Percentiles rank a stretch among this genome's conserved stretches.
phyloP scores from a whole-genome alignment of 371 early-diverging fungal genomes.

The Mucor irregularis region DNA sequence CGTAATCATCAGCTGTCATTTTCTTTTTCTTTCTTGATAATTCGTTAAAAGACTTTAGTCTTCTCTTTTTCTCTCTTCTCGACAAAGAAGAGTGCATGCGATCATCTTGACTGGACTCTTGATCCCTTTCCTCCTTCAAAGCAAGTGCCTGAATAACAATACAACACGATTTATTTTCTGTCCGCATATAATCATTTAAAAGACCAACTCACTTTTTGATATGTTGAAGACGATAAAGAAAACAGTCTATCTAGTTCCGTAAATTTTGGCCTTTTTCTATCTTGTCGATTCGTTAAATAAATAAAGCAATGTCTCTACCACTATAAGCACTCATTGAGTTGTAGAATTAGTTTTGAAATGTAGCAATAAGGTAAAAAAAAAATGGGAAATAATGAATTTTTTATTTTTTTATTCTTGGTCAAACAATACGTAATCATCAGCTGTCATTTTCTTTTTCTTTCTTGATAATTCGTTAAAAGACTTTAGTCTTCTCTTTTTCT shows the following conservation, averaged over 20 bases:
- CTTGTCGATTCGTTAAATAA: slow-evolving; percentile 50
- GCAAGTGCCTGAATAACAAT: slow-evolving; percentile 59
- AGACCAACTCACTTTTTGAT: slow-evolving; percentile 66
- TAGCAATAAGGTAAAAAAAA: slow-evolving; percentile 1
- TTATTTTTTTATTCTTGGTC: not conserved
- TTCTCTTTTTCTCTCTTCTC: slow-evolving; percentile 42
- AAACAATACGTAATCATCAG: not conserved
- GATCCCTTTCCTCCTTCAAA: slow-evolving; percentile 53
- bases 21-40: slow-evolving; percentile 30
- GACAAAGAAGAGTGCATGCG: slow-evolving; percentile 16
- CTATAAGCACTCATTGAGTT: slow-evolving; percentile 42
- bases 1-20: not conserved
- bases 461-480: slow-evolving; percentile 22
- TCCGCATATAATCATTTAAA: too few relatives aligned
- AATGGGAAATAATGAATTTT: not conserved
- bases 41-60: slow-evolving; percentile 20
- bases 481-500: slow-evolving; percentile 39
- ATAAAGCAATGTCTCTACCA: slow-evolving; percentile 55
- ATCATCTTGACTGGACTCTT: slow-evolving; percentile 63
- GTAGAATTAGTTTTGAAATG: slow-evolving; percentile 1
- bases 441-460: slow-evolving; percentile 19
- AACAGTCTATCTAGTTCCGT: too few relatives aligned
- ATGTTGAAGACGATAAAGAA: too few relatives aligned
- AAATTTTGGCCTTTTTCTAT: too few relatives aligned
- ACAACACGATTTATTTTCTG: too few relatives aligned